These are phyloP conservation scores for Nemania diffusa DNA, from an alignment of 2,329 filamentous ascomycete species.

Conservation along the genomic window DNA sequence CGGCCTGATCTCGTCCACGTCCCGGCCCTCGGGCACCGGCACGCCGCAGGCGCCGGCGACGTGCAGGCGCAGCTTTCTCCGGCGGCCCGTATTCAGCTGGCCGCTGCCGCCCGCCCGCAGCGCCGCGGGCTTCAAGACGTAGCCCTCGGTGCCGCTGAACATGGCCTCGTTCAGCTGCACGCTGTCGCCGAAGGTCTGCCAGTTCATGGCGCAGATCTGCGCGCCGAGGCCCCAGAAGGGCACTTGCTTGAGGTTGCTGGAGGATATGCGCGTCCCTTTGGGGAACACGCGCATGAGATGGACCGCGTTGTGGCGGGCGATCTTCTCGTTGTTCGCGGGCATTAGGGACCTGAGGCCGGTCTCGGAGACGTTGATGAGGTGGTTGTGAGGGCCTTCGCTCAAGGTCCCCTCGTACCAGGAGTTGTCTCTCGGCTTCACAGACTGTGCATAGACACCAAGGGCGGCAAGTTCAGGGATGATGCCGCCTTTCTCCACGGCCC, in stretches of 20 bases:
- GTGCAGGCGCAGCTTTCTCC: constrained; percentile 64
- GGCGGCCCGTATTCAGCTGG: constrained; percentile 57
- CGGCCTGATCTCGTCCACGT: constrained; percentile 66
- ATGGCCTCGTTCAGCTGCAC: constrained; percentile 76
- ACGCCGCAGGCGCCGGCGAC: constrained; percentile 72
- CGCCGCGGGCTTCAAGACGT: constrained; percentile 71
- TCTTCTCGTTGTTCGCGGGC: constrained; percentile 57
- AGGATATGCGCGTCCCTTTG: constrained; percentile 75
- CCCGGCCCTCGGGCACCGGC: constrained; percentile 62
- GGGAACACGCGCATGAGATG: constrained; percentile 78
- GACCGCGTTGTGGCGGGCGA: constrained; percentile 69
- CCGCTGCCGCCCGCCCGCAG: constrained; percentile 67
- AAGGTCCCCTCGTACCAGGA: constrained; percentile 69
- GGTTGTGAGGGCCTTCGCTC: constrained; percentile 45
- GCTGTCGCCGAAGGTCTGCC: constrained; percentile 73
- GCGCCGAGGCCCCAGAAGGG: constrained; percentile 74
- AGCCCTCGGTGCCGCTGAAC: constrained; percentile 72
- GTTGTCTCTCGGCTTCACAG: constrained; percentile 72
- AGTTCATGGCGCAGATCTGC: constrained; percentile 76
- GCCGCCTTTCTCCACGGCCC: constrained; percentile 56
- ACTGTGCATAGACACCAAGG: constrained; percentile 75
- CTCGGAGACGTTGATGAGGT: constrained; percentile 71
- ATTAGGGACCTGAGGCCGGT: constrained; percentile 65
- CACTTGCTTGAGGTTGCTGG: constrained; percentile 70
- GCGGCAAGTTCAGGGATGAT: constrained; percentile 74